A percentile compares a stretch with the other conserved stretches of the same genome.
These are phyloP conservation scores for Omphalotus olearius DNA, from an alignment of 1,284 basidiomycete species.

Conservation along the genomic window DNA sequence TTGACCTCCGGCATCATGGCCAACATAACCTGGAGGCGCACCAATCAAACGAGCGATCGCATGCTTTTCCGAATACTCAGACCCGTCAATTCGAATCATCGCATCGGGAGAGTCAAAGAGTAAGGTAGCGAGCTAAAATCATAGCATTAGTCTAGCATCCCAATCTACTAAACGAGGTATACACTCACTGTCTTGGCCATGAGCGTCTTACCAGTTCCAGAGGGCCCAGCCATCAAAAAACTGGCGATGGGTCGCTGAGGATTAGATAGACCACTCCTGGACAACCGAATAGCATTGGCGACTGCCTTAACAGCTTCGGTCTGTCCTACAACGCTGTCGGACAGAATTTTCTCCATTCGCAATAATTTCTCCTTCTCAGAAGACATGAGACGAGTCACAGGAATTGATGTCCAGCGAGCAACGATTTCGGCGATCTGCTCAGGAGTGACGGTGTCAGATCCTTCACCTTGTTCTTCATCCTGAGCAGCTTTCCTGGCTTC, in stretches of 20 bases:
- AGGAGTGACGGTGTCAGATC: conserved; percentile 78
- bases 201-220: conserved; percentile 86
- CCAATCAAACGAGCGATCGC: conserved; percentile 88
- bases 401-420: conserved; percentile 87
- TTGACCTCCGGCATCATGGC: conserved; percentile 88
- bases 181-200: conserved; percentile 81
- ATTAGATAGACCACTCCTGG: conserved; percentile 84
- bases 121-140: conserved; percentile 69
- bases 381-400: conserved; percentile 83
- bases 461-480: conserved; percentile 50
- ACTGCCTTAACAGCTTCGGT: conserved; percentile 86
- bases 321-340: conserved; percentile 81
- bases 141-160: conserved; percentile 14
- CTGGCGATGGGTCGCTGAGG: conserved; percentile 86
- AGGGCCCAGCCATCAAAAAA: conserved; percentile 92
- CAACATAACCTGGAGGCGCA: conserved; percentile 85
- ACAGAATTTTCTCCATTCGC: conserved; percentile 67
- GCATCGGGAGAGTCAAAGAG: conserved; percentile 89
- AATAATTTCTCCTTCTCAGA: conserved; percentile 92
- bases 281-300: conserved; percentile 88
- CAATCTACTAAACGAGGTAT: conserved; percentile 1
- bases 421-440: conserved; percentile 94
- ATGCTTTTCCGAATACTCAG: conserved; percentile 93
- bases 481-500: conserved; percentile 75
- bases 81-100: conserved; percentile 90